These are phyloP conservation scores for Lipomyces sp. DNA, from an alignment of 805 yeast species.

Conservation along the genomic window DNA sequence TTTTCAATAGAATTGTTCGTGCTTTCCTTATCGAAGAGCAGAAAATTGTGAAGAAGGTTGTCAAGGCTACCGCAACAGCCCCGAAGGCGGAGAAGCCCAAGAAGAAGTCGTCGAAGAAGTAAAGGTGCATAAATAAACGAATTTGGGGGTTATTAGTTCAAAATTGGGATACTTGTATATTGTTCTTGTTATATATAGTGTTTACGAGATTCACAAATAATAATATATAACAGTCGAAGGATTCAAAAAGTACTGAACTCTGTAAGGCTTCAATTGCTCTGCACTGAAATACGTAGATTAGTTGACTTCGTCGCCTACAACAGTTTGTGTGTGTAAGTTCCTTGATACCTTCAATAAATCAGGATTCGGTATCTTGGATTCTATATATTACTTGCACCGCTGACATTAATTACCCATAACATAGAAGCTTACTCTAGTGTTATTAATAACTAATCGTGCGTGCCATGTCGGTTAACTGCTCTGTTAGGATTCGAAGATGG, in stretches of 20 bases:
- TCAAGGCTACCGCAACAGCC: constrained; percentile 94
- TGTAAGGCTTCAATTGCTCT: no score
- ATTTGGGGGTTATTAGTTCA: not conserved
- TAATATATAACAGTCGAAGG: not conserved
- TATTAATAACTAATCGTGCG: no score
- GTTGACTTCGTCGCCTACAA: no score
- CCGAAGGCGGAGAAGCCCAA: constrained; percentile 59
- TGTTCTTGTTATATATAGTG: constrained; percentile 6
- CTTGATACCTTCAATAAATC: no score
- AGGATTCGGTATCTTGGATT: no score
- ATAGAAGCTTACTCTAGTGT: no score
- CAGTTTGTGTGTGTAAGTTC: no score
- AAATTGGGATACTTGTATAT: constrained; percentile 9
- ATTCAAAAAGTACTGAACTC: not conserved
- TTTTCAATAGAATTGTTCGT: constrained; percentile 80
- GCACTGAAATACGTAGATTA: no score
- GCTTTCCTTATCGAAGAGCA: constrained; percentile 99
- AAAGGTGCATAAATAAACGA: constrained; percentile 4
- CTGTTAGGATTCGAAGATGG: no score
- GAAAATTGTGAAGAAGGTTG: constrained; percentile 99
- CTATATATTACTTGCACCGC: no score
- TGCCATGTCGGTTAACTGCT: no score
- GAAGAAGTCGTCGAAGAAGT: constrained; percentile 39
- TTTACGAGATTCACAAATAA: not conserved
- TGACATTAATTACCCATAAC: no score